phyloP scores from a whole-genome alignment of 257 asterid genomes.

The Solanum piurae region DNA sequence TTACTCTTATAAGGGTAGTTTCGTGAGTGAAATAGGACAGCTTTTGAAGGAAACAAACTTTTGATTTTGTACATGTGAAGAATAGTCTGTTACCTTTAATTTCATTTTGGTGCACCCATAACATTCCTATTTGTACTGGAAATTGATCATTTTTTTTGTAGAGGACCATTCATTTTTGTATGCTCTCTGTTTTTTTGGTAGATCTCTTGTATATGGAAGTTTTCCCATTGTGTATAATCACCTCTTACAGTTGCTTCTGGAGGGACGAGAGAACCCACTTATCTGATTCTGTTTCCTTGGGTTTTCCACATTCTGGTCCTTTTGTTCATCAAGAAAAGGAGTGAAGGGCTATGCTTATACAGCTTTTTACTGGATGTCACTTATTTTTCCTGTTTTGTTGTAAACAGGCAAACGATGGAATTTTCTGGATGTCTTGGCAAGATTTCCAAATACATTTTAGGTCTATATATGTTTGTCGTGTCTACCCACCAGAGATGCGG shows the following conservation, averaged over 20 bases:
- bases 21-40: background rate
- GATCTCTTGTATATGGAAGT: background rate
- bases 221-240: background rate
- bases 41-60: background rate
- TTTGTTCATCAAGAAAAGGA: background rate
- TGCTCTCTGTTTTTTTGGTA: background rate
- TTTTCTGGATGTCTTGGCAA: conserved; percentile 99
- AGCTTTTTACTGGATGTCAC: background rate
- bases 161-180: background rate
- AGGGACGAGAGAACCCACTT: background rate
- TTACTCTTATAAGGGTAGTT: background rate
- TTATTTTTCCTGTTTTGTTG: background rate
- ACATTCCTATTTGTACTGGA: background rate
- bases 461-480: conserved; percentile 95
- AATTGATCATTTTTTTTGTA: background rate
- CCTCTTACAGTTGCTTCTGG: background rate
- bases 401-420: conserved; percentile 87
- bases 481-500: conserved; percentile 97
- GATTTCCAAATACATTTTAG: conserved; percentile 97
- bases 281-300: background rate
- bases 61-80: background rate
- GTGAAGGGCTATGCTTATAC: background rate
- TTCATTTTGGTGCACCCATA: background rate
- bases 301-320: background rate
- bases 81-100: background rate